phyloP scores from a whole-genome alignment of 148 eudicot genomes.

The Cornus suecica region DNA sequence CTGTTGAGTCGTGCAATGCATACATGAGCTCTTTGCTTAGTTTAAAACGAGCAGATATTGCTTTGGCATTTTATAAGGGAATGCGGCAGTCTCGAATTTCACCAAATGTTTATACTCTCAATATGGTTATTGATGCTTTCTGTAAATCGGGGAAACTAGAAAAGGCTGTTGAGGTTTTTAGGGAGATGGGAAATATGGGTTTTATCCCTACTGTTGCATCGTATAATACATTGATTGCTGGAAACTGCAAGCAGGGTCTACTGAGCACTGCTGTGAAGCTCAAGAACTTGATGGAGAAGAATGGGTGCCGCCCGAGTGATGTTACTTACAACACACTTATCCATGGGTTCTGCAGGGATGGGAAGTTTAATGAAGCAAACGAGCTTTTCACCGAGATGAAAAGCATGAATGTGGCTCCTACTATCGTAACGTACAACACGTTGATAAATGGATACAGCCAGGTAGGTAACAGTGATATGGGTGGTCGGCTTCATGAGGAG shows the following conservation, averaged over 20 bases:
- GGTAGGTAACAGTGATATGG: conserved; percentile 43
- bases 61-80: conserved; percentile 44
- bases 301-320: conserved; percentile 43
- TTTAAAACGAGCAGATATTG: conserved; percentile 51
- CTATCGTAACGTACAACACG: conserved; percentile 54
- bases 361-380: conserved; percentile 62
- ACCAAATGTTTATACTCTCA: conserved; percentile 64
- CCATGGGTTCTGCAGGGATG: conserved; percentile 64
- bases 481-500: conserved; percentile 55
- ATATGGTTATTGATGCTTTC: conserved; percentile 54
- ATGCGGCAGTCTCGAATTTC: conserved; percentile 41
- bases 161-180: conserved; percentile 49
- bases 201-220: conserved; percentile 38
- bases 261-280: conserved; percentile 50
- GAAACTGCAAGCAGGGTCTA: conserved; percentile 53
- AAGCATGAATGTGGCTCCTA: conserved; percentile 42
- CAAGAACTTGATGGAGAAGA: conserved; percentile 57
- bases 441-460: conserved; percentile 56
- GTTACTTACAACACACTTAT: conserved; percentile 70
- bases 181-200: conserved; percentile 53
- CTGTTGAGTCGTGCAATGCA: conserved; percentile 71
- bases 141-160: conserved; percentile 57
- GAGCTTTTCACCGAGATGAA: conserved; percentile 68
- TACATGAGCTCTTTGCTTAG: conserved; percentile 34
- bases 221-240: conserved; percentile 57